These are phyloP conservation scores for Hypoxylon sp. DNA, from an alignment of 2,329 filamentous ascomycete genomes.

Conservation along the genomic window DNA sequence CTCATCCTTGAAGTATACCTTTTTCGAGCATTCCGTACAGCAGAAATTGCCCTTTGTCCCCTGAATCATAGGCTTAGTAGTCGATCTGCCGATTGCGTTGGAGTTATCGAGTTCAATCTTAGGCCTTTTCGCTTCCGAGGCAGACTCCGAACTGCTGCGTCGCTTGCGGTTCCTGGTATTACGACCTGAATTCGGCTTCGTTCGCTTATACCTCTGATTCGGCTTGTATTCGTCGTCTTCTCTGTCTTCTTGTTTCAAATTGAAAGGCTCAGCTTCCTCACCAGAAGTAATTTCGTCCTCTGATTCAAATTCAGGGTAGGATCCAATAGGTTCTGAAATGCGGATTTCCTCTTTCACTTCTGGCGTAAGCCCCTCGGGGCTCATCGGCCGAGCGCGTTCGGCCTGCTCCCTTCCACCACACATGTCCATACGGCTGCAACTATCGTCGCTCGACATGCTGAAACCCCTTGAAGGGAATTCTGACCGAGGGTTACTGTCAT, in stretches of 20 bases:
- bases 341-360: constrained; percentile 50
- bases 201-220: constrained; percentile 42
- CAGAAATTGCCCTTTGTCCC: constrained; percentile 48
- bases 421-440: constrained; percentile 44
- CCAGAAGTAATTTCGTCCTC: constrained; percentile 41
- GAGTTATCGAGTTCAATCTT: constrained; percentile 46
- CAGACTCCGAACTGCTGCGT: constrained; percentile 35
- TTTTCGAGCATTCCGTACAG: constrained; percentile 58
- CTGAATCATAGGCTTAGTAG: constrained; percentile 46
- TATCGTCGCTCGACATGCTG: constrained; percentile 56
- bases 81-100: constrained; percentile 26
- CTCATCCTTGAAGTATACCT: constrained; percentile 62
- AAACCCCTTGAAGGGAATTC: constrained; percentile 50
- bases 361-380: constrained; percentile 48
- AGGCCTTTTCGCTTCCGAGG: constrained; percentile 45
- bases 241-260: constrained; percentile 45
- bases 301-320: constrained; percentile 39
- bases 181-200: constrained; percentile 34
- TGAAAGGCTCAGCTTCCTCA: constrained; percentile 41
- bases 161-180: constrained; percentile 49
- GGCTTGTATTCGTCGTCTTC: constrained; percentile 51
- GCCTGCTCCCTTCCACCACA: constrained; percentile 41
- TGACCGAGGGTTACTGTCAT: constrained; percentile 46
- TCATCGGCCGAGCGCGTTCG: constrained; percentile 44
- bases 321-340: constrained; percentile 38